phyloP scores from a whole-genome alignment of 1,139 yeast genomes.

The Pichia sp. region DNA sequence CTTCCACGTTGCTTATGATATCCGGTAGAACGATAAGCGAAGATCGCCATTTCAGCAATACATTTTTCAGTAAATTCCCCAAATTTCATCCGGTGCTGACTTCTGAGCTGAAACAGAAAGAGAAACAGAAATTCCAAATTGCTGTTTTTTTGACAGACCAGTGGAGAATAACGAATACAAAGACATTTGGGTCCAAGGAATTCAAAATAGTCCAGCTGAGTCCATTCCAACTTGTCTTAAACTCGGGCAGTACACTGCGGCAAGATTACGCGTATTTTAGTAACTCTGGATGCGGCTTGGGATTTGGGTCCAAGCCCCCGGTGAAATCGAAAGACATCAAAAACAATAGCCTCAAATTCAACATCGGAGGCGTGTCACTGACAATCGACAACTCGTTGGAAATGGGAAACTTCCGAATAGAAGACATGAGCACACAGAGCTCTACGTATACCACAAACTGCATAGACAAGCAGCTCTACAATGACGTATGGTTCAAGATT shows the following conservation, averaged over 20 bases:
- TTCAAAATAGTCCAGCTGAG: constrained; percentile 57
- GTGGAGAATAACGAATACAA: constrained; percentile 74
- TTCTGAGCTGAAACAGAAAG: neutral
- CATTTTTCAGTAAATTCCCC: constrained; percentile 53
- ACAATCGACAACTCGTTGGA: constrained; percentile 77
- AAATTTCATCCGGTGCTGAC: constrained; percentile 30
- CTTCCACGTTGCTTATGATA: constrained; percentile 71
- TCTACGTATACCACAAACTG: constrained; percentile 4
- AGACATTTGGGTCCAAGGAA: constrained; percentile 60
- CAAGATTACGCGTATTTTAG: constrained; percentile 55
- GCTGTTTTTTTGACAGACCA: constrained; percentile 40
- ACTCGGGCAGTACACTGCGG: constrained; percentile 35
- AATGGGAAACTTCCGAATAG: constrained; percentile 73
- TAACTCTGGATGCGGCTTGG: constrained; percentile 71
- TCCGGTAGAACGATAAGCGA: constrained; percentile 59
- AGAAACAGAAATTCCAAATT: constrained; percentile 8
- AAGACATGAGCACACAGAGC: constrained; percentile 34
- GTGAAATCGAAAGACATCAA: constrained; percentile 38
- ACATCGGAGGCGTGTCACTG: constrained; percentile 71
- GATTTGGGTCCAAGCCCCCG: constrained; percentile 72
- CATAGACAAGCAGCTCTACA: constrained; percentile 4
- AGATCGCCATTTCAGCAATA: constrained; percentile 45
- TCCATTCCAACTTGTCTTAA: constrained; percentile 61
- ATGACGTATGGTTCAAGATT: constrained; percentile 68
- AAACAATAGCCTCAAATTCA: constrained; percentile 22